Percentiles rank a stretch among this genome's conserved stretches.
Evolutionary conservation across 2,329 filamentous ascomycete genomes (phyloP).

Genomic region (Cercospora nicotianae): DNA sequence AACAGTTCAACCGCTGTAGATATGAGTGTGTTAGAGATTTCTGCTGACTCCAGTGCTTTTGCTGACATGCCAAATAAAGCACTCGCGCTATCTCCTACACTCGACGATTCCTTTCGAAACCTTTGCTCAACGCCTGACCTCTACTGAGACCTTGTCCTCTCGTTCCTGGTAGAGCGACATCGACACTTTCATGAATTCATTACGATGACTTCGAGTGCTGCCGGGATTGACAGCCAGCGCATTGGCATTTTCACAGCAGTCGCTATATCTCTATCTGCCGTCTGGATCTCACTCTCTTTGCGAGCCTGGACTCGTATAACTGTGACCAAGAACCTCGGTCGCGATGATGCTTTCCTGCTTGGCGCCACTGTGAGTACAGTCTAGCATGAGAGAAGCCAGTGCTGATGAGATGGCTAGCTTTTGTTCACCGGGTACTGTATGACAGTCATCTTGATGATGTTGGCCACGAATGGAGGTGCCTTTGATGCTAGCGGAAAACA

Average conservation of each 20-base stretch:
- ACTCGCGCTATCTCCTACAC: neutral
- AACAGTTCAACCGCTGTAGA: neutral
- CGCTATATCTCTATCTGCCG: constrained; percentile 15
- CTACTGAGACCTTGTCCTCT: neutral
- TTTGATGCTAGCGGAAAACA: constrained; percentile 9
- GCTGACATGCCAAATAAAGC: neutral
- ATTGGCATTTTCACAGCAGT: constrained; percentile 12
- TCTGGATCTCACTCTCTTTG: constrained; percentile 42
- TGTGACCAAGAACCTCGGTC: constrained; percentile 45
- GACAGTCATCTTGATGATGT: constrained; percentile 18
- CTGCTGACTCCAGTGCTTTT: neutral
- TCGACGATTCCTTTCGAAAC: neutral
- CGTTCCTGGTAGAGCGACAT: neutral
- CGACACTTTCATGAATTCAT: neutral
- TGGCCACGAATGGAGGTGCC: constrained; percentile 15
- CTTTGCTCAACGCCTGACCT: neutral
- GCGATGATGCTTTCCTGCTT: constrained; percentile 47
- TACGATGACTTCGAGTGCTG: constrained; percentile 15
- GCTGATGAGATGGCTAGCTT: constrained; percentile 8
- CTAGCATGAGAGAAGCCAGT: neutral
- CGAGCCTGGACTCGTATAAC: constrained; percentile 44
- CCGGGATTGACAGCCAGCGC: constrained; percentile 2
- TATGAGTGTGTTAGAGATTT: neutral
- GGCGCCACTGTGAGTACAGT: constrained; percentile 40
- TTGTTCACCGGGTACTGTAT: constrained; percentile 24